Evolutionary conservation across 1,284 basidiomycete species (phyloP).

Genomic region (Pholiota adiposa): DNA sequence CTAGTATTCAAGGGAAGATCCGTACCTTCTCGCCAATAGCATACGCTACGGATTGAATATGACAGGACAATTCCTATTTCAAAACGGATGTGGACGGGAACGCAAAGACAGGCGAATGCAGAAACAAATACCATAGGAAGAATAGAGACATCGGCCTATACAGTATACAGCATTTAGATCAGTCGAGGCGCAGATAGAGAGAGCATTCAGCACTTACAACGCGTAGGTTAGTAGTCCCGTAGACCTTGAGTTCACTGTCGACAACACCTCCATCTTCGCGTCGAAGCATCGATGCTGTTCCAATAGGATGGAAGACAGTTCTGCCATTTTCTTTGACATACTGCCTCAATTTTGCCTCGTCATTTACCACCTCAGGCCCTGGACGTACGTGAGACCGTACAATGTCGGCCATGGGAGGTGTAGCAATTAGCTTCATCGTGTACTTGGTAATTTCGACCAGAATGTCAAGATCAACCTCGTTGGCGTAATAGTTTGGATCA

Average conservation of each 20-base stretch:
- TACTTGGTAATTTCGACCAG: slow-evolving; percentile 61
- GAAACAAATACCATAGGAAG: not conserved
- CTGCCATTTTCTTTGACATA: slow-evolving; percentile 38
- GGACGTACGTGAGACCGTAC: slow-evolving; percentile 42
- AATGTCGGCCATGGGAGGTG: slow-evolving; percentile 39
- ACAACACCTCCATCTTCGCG: slow-evolving; percentile 46
- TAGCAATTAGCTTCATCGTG: slow-evolving; percentile 45
- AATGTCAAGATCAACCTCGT: slow-evolving; percentile 27
- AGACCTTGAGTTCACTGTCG: slow-evolving; percentile 42
- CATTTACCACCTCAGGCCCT: slow-evolving; percentile 39
- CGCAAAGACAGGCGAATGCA: no score
- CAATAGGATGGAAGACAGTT: slow-evolving; percentile 51
- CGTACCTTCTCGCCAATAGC: not conserved
- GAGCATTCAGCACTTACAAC: slow-evolving; percentile 11
- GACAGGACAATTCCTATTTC: not conserved
- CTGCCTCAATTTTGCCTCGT: slow-evolving; percentile 44
- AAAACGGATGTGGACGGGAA: no score
- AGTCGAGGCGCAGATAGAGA: not conserved
- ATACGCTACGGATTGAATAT: not conserved
- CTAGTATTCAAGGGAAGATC: not conserved
- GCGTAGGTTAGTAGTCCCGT: slow-evolving; percentile 29
- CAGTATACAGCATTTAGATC: not conserved
- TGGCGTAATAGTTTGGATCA: slow-evolving; percentile 12
- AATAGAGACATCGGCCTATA: not conserved
- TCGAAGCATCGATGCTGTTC: slow-evolving; percentile 48